Conservation (phyloP, 2,329 filamentous ascomycete genomes). For the Colletotrichum lentis region DNA sequence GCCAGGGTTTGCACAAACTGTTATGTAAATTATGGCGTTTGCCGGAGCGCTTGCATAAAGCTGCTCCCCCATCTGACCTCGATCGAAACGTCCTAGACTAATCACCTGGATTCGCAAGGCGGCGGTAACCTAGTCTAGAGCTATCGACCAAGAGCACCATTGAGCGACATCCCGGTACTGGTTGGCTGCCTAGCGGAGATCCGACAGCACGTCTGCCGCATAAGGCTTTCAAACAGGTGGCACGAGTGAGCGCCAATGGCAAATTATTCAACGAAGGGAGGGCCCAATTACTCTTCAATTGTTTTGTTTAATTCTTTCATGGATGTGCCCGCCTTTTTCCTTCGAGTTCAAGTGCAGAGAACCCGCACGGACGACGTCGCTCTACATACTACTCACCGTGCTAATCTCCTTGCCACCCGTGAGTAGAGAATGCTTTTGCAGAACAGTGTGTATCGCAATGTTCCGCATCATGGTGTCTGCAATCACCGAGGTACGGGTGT, state of each 20-base stretch:
- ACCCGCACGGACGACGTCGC: not conserved
- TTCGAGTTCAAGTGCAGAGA: not conserved
- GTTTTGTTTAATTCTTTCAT: not conserved
- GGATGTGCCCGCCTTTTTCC: not conserved
- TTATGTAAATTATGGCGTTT: conserved; percentile 27
- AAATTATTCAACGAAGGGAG: not conserved
- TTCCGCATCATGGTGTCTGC: conserved; percentile 15
- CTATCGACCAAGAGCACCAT: conserved; percentile 1
- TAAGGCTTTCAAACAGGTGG: not conserved
- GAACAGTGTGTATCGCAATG: not conserved
- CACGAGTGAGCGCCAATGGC: conserved; percentile 1
- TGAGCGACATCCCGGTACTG: not conserved
- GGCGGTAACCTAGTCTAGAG: conserved; percentile 31
- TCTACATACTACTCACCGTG: not conserved
- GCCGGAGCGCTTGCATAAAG: conserved; percentile 22
- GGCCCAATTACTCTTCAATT: conserved; percentile 8
- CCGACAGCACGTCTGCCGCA: not conserved
- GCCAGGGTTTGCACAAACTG: conserved; percentile 25
- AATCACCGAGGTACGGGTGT: conserved; percentile 20
- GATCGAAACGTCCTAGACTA: conserved; percentile 26
- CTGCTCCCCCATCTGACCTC: conserved; percentile 30
- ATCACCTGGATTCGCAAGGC: conserved; percentile 23
- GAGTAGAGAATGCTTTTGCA: conserved; percentile 1
- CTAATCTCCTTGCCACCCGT: not conserved
- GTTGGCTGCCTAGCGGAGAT: not conserved